Base-by-base conservation (phyloP, 179 eudicot genomes). In the Pouteria campechiana region DNA sequence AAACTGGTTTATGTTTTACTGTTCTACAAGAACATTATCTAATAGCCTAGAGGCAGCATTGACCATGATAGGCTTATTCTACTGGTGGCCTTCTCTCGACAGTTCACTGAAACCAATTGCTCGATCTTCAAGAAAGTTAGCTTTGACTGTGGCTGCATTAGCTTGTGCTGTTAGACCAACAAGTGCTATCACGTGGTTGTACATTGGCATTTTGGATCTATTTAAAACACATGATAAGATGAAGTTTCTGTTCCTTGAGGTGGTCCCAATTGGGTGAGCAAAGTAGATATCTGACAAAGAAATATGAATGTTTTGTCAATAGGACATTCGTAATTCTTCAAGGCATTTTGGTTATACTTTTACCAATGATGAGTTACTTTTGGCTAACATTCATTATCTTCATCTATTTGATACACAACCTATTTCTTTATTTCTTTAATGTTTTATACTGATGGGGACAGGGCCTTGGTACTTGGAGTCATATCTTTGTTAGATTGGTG, bases 1-100 rank as follows among this genome's bases (percentile, higher is more conserved):
- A 55, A 92, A 92, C 72, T 92, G 99, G 96, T 92, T 92, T 64
- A 65, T 92, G 75, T 79, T 92, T 68, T 92, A 70, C 78, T 92
- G 96, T 61, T 72, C 72, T 42, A 75, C 83, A 24, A 79, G 96
- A 46, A 77, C 99, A 25, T 56, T 92, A 44, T 83, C 99, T 28
- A 92, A 87, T 58, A 73, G 94, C 70, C 60, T 92, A 71, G 99
- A 92, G 85, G 83, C 94, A 46, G 92, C 79, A 42, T 83, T 90
- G 17, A 90, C 96, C 13, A 18, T 86, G 23, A 65, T 67, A 44
- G 80, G 99, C 50, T 70, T 92, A 23, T 87, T 70, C 74, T 73
- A 87, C 48, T 92, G 96, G 96, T 92, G 96, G 96, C 94, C 96
- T 41, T 87, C 83, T 51, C 57, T 92, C 68, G 67, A 92, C 72